Conservation (phyloP, 176 grass and related monocot genomes). For the Canna indica region DNA sequence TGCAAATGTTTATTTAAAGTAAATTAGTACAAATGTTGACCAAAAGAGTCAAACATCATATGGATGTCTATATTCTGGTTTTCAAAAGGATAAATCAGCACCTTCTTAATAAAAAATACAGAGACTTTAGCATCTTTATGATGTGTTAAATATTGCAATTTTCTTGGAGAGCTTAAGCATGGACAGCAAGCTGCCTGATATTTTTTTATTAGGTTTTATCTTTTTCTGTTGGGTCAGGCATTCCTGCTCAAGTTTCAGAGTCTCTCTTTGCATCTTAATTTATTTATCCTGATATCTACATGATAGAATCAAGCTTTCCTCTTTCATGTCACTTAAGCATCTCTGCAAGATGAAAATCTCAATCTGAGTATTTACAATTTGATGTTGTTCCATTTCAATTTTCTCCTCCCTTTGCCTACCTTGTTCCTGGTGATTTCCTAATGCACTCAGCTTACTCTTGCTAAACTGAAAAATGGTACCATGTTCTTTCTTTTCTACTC, state of each 20-base stretch:
- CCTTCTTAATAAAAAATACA: no score
- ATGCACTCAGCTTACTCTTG: slow-evolving; percentile 20
- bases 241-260: slow-evolving; percentile 5
- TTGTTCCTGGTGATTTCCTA: slow-evolving; percentile 39
- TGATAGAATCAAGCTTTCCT: slow-evolving; percentile 39
- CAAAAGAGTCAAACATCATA: no score
- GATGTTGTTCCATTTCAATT: slow-evolving; percentile 53
- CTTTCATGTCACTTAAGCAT: slow-evolving; percentile 68
- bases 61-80: no score
- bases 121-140: no score
- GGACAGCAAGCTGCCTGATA: no score
- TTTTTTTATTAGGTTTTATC: background rate
- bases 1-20: no score
- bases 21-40: no score
- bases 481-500: slow-evolving; percentile 40
- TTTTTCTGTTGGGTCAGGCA: slow-evolving; percentile 32
- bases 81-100: no score
- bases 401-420: slow-evolving; percentile 35
- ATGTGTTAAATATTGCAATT: no score
- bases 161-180: no score
- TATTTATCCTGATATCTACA: slow-evolving; percentile 21
- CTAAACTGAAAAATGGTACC: slow-evolving; percentile 33
- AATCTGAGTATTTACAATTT: slow-evolving; percentile 48
- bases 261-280: background rate
- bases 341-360: slow-evolving; percentile 69